Evolutionary conservation across 179 eudicot genomes (phyloP).

Genomic region (Camellia oleifera): DNA sequence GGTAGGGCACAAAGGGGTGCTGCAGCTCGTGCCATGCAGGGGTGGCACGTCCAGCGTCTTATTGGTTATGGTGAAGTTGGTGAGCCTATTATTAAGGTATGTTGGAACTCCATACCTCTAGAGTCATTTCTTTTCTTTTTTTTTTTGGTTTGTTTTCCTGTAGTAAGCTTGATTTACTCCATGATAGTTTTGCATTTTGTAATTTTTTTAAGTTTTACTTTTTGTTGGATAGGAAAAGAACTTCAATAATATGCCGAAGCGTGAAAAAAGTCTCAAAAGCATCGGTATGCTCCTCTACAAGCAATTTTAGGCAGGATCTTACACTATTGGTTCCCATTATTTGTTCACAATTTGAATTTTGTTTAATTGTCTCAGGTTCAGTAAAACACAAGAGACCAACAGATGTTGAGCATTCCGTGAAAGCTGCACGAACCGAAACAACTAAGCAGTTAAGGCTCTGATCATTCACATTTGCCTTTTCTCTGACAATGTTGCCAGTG

Average conservation of each 20-base stretch:
- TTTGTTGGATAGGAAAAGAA: slow-evolving; percentile 56
- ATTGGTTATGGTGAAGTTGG: slow-evolving; percentile 63
- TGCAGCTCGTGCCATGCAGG: slow-evolving; percentile 98
- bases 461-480: slow-evolving; percentile 1
- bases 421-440: slow-evolving; percentile 53
- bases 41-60: slow-evolving; percentile 88
- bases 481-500: neutral
- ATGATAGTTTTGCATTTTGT: neutral
- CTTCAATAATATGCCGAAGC: slow-evolving; percentile 51
- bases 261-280: slow-evolving; percentile 78
- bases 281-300: slow-evolving; percentile 44
- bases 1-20: slow-evolving; percentile 88
- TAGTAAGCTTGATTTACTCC: slow-evolving; percentile 3
- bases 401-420: slow-evolving; percentile 56
- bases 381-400: slow-evolving; percentile 68
- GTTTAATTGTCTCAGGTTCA: slow-evolving; percentile 42
- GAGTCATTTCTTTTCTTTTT: neutral
- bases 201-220: neutral
- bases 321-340: neutral
- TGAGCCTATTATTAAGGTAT: slow-evolving; percentile 58
- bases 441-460: slow-evolving; percentile 64
- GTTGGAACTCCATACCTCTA: neutral
- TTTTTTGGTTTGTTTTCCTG: neutral
- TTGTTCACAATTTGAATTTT: neutral
- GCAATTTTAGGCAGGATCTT: neutral